Percentiles rank a stretch among this genome's conserved stretches.
Evolutionary conservation across 441 rosid species (phyloP).

Genomic region (Pelargonium myrrhifolium): DNA sequence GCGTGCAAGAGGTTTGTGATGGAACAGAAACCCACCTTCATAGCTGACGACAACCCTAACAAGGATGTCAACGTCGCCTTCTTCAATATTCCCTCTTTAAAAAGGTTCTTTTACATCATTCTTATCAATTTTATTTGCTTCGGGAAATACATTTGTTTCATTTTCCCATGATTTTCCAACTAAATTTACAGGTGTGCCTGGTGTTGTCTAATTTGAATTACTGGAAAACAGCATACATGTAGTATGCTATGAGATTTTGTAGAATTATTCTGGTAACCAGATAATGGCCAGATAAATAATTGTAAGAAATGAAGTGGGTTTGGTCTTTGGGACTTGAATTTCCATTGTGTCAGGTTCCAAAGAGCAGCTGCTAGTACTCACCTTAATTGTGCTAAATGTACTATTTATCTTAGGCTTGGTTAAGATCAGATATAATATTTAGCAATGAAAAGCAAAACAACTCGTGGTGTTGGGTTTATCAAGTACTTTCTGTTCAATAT

Average conservation of each 20-base stretch:
- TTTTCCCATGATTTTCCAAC: neutral
- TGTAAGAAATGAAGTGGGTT: too few species aligned
- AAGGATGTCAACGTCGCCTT: constrained; percentile 83
- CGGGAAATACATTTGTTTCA: neutral
- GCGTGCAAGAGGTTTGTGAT: constrained; percentile 87
- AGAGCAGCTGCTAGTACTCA: too few species aligned
- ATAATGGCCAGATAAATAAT: neutral
- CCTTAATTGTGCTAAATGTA: too few species aligned
- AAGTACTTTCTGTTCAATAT: too few species aligned
- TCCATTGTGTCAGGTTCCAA: too few species aligned
- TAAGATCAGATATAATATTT: too few species aligned
- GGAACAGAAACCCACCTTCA: constrained; percentile 61
- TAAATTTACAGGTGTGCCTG: neutral
- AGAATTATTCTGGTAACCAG: neutral
- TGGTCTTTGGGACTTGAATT: too few species aligned
- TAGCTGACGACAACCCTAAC: constrained; percentile 69
- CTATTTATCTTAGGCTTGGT: too few species aligned
- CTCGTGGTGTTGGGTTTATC: too few species aligned
- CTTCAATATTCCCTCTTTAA: constrained; percentile 73
- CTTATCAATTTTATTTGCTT: neutral
- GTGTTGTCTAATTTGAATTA: neutral
- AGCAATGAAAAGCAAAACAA: too few species aligned
- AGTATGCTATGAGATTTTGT: neutral
- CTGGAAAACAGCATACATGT: neutral
- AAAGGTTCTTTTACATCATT: constrained; percentile 31